Evolutionary conservation across 2,329 filamentous ascomycete genomes (phyloP).

Genomic region (Fusarium stilboides): DNA sequence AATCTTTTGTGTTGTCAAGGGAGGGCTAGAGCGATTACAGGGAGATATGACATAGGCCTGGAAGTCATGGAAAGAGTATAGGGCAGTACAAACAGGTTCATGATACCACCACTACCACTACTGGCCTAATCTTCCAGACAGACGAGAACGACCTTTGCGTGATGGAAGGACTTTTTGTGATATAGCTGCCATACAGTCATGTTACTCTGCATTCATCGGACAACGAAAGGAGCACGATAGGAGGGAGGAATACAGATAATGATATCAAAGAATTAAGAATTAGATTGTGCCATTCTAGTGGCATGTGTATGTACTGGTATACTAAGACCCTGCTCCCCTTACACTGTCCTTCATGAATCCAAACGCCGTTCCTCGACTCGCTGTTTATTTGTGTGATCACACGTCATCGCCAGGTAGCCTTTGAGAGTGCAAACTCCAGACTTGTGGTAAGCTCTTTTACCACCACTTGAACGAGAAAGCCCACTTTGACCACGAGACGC

Average conservation of each 20-base stretch:
- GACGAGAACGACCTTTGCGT: too few species aligned
- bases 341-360: conserved; percentile 17
- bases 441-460: conserved; percentile 4
- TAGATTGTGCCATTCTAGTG: conserved; percentile 17
- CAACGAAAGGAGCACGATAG: background rate
- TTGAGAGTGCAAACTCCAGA: background rate
- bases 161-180: too few species aligned
- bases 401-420: background rate
- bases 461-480: conserved; percentile 31
- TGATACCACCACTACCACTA: too few species aligned
- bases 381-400: background rate
- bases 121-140: too few species aligned
- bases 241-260: background rate
- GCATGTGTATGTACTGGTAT: conserved; percentile 13
- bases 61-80: too few species aligned
- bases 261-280: conserved; percentile 1
- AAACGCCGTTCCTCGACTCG: conserved; percentile 15
- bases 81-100: too few species aligned
- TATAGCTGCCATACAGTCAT: background rate
- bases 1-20: too few species aligned
- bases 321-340: conserved; percentile 21
- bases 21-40: background rate
- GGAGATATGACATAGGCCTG: too few species aligned
- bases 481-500: conserved; percentile 36
- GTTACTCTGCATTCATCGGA: background rate